phyloP scores from a whole-genome alignment of 192 early-diverging fungal species.

The Coemansia sp. region DNA sequence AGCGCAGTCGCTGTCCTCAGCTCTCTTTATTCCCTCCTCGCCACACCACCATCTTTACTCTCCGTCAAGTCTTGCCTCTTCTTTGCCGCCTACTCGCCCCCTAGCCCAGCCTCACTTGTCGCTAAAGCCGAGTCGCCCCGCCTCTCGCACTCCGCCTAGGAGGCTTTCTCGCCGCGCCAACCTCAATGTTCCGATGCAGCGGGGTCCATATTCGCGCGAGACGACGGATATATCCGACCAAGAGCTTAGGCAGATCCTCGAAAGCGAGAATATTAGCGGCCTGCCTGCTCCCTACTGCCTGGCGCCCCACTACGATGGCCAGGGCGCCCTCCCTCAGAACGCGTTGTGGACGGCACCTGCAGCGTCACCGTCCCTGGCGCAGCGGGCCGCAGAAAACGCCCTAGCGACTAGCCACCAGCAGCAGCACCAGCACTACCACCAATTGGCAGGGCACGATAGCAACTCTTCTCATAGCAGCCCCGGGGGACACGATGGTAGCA shows the following conservation, averaged over 20 bases:
- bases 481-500: constrained; percentile 18
- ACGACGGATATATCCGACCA: constrained; percentile 55
- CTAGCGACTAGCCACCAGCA: constrained; percentile 8
- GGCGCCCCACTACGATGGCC: constrained; percentile 47
- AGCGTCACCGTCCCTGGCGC: constrained; percentile 2
- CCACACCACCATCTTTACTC: constrained; percentile 15
- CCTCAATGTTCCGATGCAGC: constrained; percentile 47
- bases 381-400: constrained; percentile 5
- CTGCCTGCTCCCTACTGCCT: constrained; percentile 46
- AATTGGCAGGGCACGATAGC: constrained; percentile 9
- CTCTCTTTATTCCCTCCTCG: constrained; percentile 25
- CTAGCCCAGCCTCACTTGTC: constrained; percentile 19
- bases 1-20: constrained; percentile 27
- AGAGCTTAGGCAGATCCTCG: constrained; percentile 53
- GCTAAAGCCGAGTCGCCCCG: constrained; percentile 22
- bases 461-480: constrained; percentile 22
- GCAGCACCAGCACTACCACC: constrained; percentile 11
- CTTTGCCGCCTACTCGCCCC: constrained; percentile 13
- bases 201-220: constrained; percentile 48
- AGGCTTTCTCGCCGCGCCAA: constrained; percentile 32
- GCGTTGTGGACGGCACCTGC: constrained; percentile 18
- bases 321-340: constrained; percentile 23
- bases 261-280: constrained; percentile 54
- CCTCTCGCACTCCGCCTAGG: constrained; percentile 27
- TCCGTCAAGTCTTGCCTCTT: constrained; percentile 6